Evolutionary conservation across 371 early-diverging fungal genomes (phyloP).

Genomic region (Thermomucor indicae-seudaticae): DNA sequence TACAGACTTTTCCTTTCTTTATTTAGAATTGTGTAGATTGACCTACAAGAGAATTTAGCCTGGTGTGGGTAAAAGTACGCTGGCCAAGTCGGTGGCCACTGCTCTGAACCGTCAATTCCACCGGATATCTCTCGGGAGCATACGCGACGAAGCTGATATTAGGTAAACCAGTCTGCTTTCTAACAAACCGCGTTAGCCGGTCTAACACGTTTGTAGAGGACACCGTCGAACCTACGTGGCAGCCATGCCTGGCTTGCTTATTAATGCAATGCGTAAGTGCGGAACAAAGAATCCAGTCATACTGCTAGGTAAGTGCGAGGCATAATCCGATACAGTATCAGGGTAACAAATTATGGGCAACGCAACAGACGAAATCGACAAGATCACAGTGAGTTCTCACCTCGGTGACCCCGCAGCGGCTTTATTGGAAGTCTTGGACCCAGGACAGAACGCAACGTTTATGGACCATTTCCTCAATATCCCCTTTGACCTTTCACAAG

Average conservation of each 20-base stretch:
- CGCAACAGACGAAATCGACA: slow-evolving; percentile 81
- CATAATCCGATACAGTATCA: neutral
- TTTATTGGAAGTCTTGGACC: slow-evolving; percentile 84
- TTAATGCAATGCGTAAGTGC: slow-evolving; percentile 71
- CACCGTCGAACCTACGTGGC: slow-evolving; percentile 91
- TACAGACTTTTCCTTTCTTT: neutral
- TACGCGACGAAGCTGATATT: slow-evolving; percentile 88
- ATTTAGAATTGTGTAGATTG: neutral
- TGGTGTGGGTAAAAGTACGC: slow-evolving; percentile 81
- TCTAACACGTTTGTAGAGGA: slow-evolving; percentile 41
- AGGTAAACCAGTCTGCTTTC: no score
- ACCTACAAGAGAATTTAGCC: slow-evolving; percentile 28
- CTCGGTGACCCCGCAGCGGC: slow-evolving; percentile 86
- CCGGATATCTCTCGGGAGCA: slow-evolving; percentile 82
- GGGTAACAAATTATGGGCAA: neutral
- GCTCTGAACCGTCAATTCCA: slow-evolving; percentile 80
- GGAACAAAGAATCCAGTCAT: slow-evolving; percentile 81
- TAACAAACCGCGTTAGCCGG: no score
- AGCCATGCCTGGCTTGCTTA: slow-evolving; percentile 80
- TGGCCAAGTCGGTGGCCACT: slow-evolving; percentile 74
- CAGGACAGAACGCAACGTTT: slow-evolving; percentile 75
- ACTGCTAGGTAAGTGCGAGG: slow-evolving; percentile 48
- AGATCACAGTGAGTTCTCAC: slow-evolving; percentile 58
- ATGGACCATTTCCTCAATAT: slow-evolving; percentile 81
- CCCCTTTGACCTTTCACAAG: slow-evolving; percentile 79